Evolutionary conservation across 139 green algal genomes (phyloP).

Genomic region (Volvox reticuliferus): DNA sequence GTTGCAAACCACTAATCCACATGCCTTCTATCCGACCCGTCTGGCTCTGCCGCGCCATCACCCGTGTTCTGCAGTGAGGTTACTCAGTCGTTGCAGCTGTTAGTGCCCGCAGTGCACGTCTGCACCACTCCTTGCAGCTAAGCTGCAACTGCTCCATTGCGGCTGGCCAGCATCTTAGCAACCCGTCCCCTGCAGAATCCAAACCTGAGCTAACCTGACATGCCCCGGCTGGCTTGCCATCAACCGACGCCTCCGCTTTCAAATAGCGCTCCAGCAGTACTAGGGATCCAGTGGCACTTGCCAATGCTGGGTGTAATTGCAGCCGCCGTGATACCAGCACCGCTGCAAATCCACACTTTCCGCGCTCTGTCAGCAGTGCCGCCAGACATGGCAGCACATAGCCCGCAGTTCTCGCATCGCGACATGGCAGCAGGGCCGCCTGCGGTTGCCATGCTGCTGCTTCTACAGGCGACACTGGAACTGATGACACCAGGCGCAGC

Average conservation of each 20-base stretch:
- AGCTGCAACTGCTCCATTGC: not conserved
- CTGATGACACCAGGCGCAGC: not conserved
- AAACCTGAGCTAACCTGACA: too few relatives aligned
- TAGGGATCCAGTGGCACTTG: not conserved
- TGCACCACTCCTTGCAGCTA: not conserved
- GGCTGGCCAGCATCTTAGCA: not conserved
- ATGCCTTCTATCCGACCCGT: too few relatives aligned
- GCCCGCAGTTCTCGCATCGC: not conserved
- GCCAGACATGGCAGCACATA: not conserved
- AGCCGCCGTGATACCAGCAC: constrained; percentile 4
- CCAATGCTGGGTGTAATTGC: constrained; percentile 13
- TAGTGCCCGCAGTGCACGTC: not conserved
- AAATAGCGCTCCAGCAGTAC: not conserved
- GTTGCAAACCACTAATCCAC: too few relatives aligned
- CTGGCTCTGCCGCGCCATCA: too few relatives aligned
- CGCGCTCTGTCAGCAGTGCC: not conserved
- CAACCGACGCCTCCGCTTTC: not conserved
- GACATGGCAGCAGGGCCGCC: not conserved
- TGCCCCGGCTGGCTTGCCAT: not conserved
- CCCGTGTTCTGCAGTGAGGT: too few relatives aligned
- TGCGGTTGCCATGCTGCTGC: not conserved
- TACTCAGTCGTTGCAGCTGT: not conserved
- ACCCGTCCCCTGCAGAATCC: not conserved
- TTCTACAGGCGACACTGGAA: not conserved
- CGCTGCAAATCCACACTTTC: not conserved